A percentile compares a stretch with the other conserved stretches of the same genome.
phyloP scores from a whole-genome alignment of 176 grass and related monocot genomes.

The Cenchrus fungigraminus region DNA sequence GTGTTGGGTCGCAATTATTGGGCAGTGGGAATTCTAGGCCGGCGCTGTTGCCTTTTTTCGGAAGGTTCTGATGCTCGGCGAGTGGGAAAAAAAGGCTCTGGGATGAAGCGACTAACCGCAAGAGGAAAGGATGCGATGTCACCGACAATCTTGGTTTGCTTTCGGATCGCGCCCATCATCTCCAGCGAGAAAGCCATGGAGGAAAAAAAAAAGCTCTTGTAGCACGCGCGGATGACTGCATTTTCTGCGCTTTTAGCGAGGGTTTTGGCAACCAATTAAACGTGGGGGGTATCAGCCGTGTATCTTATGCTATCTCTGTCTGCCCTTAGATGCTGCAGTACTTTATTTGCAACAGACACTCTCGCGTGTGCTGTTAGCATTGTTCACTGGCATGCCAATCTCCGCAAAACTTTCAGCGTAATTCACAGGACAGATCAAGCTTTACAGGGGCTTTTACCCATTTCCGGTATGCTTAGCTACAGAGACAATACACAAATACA shows the following conservation, averaged over 20 bases:
- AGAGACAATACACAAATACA: neutral
- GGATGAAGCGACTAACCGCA: conserved; percentile 21
- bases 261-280: conserved; percentile 1
- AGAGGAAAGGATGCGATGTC: conserved; percentile 25
- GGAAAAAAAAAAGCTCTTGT: neutral
- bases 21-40: neutral
- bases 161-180: neutral
- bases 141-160: neutral
- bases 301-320: neutral
- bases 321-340: neutral
- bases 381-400: neutral
- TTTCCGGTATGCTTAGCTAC: neutral
- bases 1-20: conserved; percentile 39
- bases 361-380: neutral
- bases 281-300: neutral
- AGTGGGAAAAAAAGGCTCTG: neutral
- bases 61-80: neutral
- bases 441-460: neutral
- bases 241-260: neutral
- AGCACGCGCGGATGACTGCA: neutral
- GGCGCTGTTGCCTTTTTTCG: conserved; percentile 38
- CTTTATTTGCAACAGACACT: neutral
- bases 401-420: neutral
- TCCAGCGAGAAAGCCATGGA: neutral
- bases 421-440: neutral